A percentile compares a stretch with the other conserved stretches of the same genome.
Evolutionary conservation across 1,284 basidiomycete genomes (phyloP).

Genomic region (Ganoderma lingzhi): DNA sequence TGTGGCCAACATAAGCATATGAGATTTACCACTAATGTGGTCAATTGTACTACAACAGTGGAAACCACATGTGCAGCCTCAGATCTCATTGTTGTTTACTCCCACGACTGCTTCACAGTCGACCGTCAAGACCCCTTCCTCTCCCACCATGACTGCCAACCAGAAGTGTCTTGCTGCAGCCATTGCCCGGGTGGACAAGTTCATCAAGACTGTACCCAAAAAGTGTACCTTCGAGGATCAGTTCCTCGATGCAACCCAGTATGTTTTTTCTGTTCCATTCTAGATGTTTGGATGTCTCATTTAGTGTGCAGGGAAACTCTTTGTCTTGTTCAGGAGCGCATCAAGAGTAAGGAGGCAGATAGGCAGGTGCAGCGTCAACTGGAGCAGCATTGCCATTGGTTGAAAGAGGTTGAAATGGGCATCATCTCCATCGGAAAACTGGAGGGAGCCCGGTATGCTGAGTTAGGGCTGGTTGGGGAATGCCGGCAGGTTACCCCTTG

Average conservation of each 20-base stretch:
- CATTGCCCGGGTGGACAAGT: not conserved
- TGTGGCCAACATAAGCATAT: too few relatives aligned
- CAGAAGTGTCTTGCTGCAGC: not conserved
- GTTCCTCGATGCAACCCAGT: not conserved
- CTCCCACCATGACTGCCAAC: not conserved
- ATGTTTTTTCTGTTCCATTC: not conserved
- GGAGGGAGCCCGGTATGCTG: too few relatives aligned
- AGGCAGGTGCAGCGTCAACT: not conserved
- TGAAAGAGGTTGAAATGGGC: not conserved
- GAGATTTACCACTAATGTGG: too few relatives aligned
- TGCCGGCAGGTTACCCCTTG: too few relatives aligned
- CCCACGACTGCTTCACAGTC: too few relatives aligned
- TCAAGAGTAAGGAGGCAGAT: not conserved
- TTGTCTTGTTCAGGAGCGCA: not conserved
- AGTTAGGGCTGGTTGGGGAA: too few relatives aligned
- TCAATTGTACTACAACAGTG: too few relatives aligned
- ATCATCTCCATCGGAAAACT: too few relatives aligned
- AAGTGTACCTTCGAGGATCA: not conserved
- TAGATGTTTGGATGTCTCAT: not conserved
- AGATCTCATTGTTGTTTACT: too few relatives aligned
- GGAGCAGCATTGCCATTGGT: not conserved
- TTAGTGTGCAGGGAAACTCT: not conserved
- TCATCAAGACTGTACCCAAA: not conserved
- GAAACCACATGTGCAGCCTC: too few relatives aligned
- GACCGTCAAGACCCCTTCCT: too few relatives aligned